phyloP scores from a whole-genome alignment of 805 yeast species.

The Nakazawaea peltata region DNA sequence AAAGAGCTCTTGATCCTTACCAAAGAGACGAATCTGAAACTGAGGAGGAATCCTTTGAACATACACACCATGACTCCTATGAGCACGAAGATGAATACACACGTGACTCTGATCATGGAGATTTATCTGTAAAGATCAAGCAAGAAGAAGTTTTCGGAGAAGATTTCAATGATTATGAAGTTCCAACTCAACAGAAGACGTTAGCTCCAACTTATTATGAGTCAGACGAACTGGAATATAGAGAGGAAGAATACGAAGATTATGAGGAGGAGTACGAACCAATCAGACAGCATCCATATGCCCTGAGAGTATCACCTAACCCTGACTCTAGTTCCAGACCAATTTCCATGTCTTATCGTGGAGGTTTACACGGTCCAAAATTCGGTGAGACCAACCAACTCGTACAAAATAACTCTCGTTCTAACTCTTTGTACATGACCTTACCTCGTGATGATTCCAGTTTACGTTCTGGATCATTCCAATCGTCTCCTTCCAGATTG shows the following conservation, averaged over 20 bases:
- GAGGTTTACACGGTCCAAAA: slow-evolving; percentile 54
- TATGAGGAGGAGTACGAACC: too few species aligned
- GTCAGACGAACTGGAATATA: too few species aligned
- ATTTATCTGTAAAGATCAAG: slow-evolving; percentile 4
- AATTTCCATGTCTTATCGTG: slow-evolving; percentile 43
- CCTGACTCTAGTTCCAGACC: slow-evolving; percentile 19
- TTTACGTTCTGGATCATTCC: slow-evolving; percentile 8
- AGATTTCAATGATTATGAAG: slow-evolving; percentile 8
- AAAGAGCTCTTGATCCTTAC: too few species aligned
- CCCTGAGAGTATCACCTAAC: too few species aligned
- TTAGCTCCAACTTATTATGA: too few species aligned
- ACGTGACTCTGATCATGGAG: slow-evolving; percentile 7
- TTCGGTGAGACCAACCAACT: slow-evolving; percentile 32
- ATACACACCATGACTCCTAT: background rate
- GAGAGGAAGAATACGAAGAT: too few species aligned
- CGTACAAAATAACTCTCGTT: slow-evolving; percentile 18
- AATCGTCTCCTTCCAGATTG: slow-evolving; percentile 8
- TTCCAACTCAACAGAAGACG: too few species aligned
- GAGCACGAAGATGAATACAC: slow-evolving; percentile 1
- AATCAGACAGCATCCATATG: too few species aligned
- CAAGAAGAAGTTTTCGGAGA: slow-evolving; percentile 7
- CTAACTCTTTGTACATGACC: slow-evolving; percentile 25
- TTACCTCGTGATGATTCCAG: too few species aligned
- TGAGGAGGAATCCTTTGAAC: background rate
- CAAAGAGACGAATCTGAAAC: too few species aligned